Conservation (phyloP, 805 yeast genomes). For the Candida palmyrensis region DNA sequence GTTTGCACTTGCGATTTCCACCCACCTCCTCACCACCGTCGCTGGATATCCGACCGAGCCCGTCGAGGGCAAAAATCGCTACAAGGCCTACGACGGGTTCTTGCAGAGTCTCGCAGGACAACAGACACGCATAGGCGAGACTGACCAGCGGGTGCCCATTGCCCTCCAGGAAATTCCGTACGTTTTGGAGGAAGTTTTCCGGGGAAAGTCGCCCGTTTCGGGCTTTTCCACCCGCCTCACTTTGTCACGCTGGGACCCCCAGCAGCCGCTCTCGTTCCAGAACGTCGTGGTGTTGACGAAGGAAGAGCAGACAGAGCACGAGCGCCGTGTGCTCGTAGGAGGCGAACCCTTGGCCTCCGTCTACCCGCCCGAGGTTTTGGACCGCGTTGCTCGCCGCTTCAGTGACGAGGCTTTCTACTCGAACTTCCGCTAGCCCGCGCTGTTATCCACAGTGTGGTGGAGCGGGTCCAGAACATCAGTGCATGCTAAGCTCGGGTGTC, state of each 20-base stretch:
- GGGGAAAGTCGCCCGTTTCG: constrained; percentile 87
- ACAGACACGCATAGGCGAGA: constrained; percentile 68
- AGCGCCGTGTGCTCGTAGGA: constrained; percentile 65
- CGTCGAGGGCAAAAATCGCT: constrained; percentile 83
- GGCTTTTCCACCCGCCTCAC: constrained; percentile 77
- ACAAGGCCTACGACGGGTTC: constrained; percentile 78
- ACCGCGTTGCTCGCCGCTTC: constrained; percentile 56
- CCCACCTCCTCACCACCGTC: constrained; percentile 70
- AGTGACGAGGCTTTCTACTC: constrained; percentile 73
- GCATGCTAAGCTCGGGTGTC: too few species aligned
- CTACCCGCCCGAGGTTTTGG: constrained; percentile 55
- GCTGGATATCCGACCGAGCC: constrained; percentile 92
- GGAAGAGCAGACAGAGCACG: constrained; percentile 81
- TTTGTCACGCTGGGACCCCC: constrained; percentile 80
- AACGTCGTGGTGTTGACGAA: constrained; percentile 85
- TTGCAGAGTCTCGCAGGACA: constrained; percentile 84
- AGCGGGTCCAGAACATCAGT: too few species aligned
- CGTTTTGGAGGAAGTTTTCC: constrained; percentile 83
- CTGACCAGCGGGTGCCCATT: constrained; percentile 72
- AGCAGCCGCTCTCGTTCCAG: constrained; percentile 57
- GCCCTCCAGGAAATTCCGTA: constrained; percentile 72
- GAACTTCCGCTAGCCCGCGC: constrained; percentile 38
- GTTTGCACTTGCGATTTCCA: constrained; percentile 87
- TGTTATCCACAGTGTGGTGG: too few species aligned
- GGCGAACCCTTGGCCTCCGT: constrained; percentile 60